These are phyloP conservation scores for Phaeosphaeriaceae sp. DNA, from an alignment of 2,329 filamentous ascomycete species.

Conservation along the genomic window DNA sequence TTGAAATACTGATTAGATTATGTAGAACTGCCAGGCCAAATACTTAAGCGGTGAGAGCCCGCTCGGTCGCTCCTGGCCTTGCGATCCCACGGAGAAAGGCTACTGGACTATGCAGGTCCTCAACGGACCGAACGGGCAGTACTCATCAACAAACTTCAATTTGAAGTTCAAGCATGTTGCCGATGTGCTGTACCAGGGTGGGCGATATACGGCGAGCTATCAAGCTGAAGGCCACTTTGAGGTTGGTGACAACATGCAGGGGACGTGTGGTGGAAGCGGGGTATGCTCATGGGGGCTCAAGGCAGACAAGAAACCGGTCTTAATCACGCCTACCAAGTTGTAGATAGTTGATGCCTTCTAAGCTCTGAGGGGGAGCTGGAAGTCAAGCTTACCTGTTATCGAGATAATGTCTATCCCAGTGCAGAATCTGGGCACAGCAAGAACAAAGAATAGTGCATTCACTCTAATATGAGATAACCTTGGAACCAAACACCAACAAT, in stretches of 20 bases:
- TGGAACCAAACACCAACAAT: too few species aligned
- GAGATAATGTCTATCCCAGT: too few species aligned
- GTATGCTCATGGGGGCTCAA: conserved; percentile 23
- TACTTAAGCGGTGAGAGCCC: conserved; percentile 27
- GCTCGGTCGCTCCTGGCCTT: conserved; percentile 32
- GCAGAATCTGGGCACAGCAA: too few species aligned
- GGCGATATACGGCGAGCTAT: conserved; percentile 19
- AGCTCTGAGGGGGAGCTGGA: too few species aligned
- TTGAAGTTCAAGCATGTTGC: conserved; percentile 30
- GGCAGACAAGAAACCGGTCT: conserved; percentile 5
- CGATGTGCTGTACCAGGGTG: conserved; percentile 16
- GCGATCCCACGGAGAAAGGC: conserved; percentile 23
- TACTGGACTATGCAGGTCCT: conserved; percentile 34
- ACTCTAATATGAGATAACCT: too few species aligned
- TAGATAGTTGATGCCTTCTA: neutral
- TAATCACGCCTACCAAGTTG: conserved; percentile 5
- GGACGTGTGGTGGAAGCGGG: conserved; percentile 28
- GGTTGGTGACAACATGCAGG: conserved; percentile 18
- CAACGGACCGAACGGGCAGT: conserved; percentile 9
- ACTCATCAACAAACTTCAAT: conserved; percentile 22
- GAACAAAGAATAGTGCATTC: too few species aligned
- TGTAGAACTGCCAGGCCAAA: conserved; percentile 31
- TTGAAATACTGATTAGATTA: neutral
- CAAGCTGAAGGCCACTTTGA: conserved; percentile 23
- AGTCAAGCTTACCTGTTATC: too few species aligned